Conservation (phyloP, 768 basidiomycete genomes). For the Termitomyces sp. region DNA sequence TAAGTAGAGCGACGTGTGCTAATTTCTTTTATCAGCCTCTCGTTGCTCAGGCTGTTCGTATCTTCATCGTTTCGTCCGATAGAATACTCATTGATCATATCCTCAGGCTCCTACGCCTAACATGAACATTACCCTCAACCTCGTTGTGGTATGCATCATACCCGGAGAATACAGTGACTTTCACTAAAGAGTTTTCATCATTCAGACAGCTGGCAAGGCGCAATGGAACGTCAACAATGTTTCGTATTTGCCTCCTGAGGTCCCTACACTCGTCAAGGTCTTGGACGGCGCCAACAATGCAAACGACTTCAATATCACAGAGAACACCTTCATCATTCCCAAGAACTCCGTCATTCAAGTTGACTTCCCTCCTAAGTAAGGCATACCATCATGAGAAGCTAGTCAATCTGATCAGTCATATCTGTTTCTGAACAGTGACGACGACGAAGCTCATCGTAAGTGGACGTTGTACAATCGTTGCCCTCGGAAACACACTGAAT, state of each 20-base stretch:
- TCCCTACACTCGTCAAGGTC: slow-evolving; percentile 27
- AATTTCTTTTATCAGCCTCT: background rate
- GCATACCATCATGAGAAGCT: background rate
- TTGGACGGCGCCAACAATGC: slow-evolving; percentile 26
- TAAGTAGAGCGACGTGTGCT: background rate
- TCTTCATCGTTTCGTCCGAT: background rate
- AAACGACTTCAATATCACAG: slow-evolving; percentile 25
- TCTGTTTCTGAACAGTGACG: slow-evolving; percentile 11
- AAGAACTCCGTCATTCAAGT: slow-evolving; percentile 33
- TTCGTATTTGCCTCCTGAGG: slow-evolving; percentile 24
- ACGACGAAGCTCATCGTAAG: slow-evolving; percentile 25
- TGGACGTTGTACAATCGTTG: background rate
- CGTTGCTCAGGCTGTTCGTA: slow-evolving; percentile 1
- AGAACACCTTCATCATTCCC: slow-evolving; percentile 35
- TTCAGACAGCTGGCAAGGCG: slow-evolving; percentile 17
- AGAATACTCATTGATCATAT: background rate
- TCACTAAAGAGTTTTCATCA: background rate
- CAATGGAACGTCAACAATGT: slow-evolving; percentile 29
- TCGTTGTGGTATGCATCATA: slow-evolving; percentile 16
- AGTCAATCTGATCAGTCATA: background rate
- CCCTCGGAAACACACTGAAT: background rate
- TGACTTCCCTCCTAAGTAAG: slow-evolving; percentile 24
- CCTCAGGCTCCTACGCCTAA: slow-evolving; percentile 18
- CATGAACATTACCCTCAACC: slow-evolving; percentile 21
- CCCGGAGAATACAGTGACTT: background rate